Conservation (phyloP, 2,329 filamentous ascomycete species). For the Rhynchosporium secalis region DNA sequence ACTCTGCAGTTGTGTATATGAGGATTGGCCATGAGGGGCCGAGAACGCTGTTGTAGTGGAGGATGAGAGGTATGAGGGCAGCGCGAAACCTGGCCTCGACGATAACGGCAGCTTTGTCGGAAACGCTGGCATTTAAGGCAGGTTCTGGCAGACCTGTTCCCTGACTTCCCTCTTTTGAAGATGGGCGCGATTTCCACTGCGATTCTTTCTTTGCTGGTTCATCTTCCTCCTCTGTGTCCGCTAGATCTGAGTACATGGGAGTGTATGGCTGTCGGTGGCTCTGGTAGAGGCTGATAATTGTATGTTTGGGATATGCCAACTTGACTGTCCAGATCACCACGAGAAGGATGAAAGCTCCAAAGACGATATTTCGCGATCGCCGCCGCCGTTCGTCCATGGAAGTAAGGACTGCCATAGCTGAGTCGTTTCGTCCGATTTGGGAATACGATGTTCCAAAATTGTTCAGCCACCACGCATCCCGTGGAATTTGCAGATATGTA, state of each 20-base stretch:
- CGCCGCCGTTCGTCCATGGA: conserved; percentile 32
- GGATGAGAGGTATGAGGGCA: conserved; percentile 43
- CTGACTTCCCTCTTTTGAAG: conserved; percentile 2
- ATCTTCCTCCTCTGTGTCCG: neutral
- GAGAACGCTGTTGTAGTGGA: conserved; percentile 44
- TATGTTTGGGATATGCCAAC: conserved; percentile 30
- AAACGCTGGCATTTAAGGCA: conserved; percentile 31
- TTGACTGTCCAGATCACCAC: conserved; percentile 34
- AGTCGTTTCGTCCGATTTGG: neutral
- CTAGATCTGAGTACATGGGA: conserved; percentile 1
- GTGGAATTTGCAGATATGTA: neutral
- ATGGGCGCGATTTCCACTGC: too few species aligned
- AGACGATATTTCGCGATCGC: conserved; percentile 31
- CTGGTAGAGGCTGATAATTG: conserved; percentile 27
- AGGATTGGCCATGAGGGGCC: conserved; percentile 48
- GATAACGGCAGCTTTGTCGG: conserved; percentile 42
- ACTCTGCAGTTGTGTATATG: conserved; percentile 44
- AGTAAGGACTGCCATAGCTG: conserved; percentile 19
- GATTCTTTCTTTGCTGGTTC: conserved; percentile 2
- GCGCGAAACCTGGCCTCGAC: conserved; percentile 42
- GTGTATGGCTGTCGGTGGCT: conserved; percentile 11
- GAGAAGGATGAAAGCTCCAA: conserved; percentile 31
- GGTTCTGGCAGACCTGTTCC: conserved; percentile 13
- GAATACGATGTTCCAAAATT: neutral
- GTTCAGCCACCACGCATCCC: neutral